A percentile compares a stretch with the other conserved stretches of the same genome.
Conservation (phyloP, 768 basidiomycete genomes). For the Russula sp. region DNA sequence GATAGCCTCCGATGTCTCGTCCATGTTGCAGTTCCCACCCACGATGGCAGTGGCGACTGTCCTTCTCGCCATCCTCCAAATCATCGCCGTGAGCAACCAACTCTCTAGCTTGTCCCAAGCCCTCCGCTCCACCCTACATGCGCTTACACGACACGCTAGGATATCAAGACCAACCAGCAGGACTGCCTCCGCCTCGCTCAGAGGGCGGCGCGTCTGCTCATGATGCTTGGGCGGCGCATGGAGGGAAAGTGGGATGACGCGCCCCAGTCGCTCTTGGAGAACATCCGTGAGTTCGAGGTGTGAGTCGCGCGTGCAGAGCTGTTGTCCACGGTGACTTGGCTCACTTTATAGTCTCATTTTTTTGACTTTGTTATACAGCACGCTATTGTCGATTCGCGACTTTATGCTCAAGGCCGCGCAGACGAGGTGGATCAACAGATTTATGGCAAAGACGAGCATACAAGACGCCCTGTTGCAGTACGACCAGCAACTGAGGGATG, state of each 20-base stretch:
- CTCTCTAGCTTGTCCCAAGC: not conserved
- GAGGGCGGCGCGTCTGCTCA: slow-evolving; percentile 20
- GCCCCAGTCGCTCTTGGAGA: slow-evolving; percentile 23
- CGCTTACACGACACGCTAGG: slow-evolving; percentile 9
- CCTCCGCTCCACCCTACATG: too few relatives aligned
- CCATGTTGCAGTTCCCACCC: slow-evolving; percentile 20
- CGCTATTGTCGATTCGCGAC: slow-evolving; percentile 22
- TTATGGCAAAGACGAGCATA: slow-evolving; percentile 21
- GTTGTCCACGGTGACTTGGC: not conserved
- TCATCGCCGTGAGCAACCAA: slow-evolving; percentile 13
- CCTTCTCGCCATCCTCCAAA: slow-evolving; percentile 20
- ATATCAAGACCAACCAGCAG: slow-evolving; percentile 23
- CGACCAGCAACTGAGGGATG: slow-evolving; percentile 19
- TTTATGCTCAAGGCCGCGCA: slow-evolving; percentile 23
- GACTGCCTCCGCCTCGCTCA: slow-evolving; percentile 23
- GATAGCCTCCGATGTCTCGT: slow-evolving; percentile 12
- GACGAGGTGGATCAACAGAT: slow-evolving; percentile 23
- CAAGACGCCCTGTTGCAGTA: slow-evolving; percentile 15
- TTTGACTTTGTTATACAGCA: slow-evolving; percentile 1
- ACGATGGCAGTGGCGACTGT: slow-evolving; percentile 17
- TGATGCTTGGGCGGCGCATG: slow-evolving; percentile 22
- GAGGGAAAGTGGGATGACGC: slow-evolving; percentile 26
- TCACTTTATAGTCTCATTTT: not conserved
- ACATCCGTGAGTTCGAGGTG: slow-evolving; percentile 24
- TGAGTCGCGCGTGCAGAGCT: not conserved